Conservation (phyloP, 345 rosid genomes). For the Camelina hispida region DNA sequence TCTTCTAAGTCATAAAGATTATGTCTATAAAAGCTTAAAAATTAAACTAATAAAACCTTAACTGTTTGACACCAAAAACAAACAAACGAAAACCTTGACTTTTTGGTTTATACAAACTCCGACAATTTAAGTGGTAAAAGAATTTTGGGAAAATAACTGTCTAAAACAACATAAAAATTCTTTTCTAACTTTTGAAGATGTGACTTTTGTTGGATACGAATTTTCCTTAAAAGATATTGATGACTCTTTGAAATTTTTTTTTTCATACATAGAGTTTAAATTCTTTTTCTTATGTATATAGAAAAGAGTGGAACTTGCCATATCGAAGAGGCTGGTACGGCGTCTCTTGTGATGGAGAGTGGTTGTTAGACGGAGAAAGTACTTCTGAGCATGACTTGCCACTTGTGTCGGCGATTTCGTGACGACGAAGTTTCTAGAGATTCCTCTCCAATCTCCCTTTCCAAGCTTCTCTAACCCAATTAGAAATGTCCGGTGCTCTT, state of each 20-base stretch:
- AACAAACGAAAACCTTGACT: not conserved
- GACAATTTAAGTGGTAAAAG: not conserved
- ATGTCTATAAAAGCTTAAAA: not conserved
- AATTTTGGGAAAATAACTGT: not conserved
- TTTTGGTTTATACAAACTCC: not conserved
- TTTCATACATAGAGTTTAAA: not conserved
- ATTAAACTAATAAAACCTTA: not conserved
- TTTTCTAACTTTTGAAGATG: slow-evolving; percentile 14
- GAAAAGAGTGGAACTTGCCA: slow-evolving; percentile 44
- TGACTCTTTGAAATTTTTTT: not conserved
- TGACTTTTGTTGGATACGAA: slow-evolving; percentile 16
- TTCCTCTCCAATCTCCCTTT: slow-evolving; percentile 85
- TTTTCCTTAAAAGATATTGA: not conserved
- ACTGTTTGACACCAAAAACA: not conserved
- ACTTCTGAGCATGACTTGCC: slow-evolving; percentile 86
- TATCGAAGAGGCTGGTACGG: slow-evolving; percentile 75
- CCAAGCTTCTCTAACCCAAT: slow-evolving; percentile 74
- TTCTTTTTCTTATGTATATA: slow-evolving; percentile 5
- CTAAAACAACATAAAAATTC: not conserved
- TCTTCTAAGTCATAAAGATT: slow-evolving; percentile 1
- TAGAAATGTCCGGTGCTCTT: slow-evolving; percentile 68
- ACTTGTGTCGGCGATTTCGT: slow-evolving; percentile 84
- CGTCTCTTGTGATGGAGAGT: slow-evolving; percentile 71
- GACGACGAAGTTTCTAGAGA: slow-evolving; percentile 76
- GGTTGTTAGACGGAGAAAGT: slow-evolving; percentile 64